These are phyloP conservation scores for Berberis vulgaris DNA, from an alignment of 164 flowering plant genomes.

Conservation along the genomic window DNA sequence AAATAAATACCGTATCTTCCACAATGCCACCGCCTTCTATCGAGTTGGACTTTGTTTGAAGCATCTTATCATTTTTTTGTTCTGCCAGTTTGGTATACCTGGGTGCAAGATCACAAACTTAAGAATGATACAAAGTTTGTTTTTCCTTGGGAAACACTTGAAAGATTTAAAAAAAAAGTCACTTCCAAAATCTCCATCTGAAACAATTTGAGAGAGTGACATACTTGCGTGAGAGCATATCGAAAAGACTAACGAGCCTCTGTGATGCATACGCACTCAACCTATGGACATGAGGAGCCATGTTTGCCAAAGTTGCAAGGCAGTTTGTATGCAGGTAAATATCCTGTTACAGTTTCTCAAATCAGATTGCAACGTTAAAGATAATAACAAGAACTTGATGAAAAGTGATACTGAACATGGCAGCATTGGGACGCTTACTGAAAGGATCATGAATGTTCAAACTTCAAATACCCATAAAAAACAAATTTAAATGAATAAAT, in stretches of 20 bases:
- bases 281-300: conserved; percentile 94
- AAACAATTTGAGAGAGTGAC: conserved; percentile 3
- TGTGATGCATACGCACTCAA: conserved; percentile 96
- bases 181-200: not conserved
- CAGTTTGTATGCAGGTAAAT: conserved; percentile 95
- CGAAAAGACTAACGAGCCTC: conserved; percentile 90
- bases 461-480: no score
- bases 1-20: conserved; percentile 51
- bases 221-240: conserved; percentile 96
- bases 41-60: conserved; percentile 25
- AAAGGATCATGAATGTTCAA: no score
- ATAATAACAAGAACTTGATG: no score
- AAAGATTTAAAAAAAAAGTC: not conserved
- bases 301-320: conserved; percentile 92
- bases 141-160: not conserved
- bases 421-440: no score
- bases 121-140: no score
- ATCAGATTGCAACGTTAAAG: no score
- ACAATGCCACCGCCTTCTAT: conserved; percentile 31
- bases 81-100: conserved; percentile 75
- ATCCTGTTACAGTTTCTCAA: conserved; percentile 40
- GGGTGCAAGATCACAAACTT: conserved; percentile 3
- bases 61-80: conserved; percentile 41
- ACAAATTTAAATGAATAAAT: no score
- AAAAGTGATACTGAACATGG: no score